Evolutionary conservation across 768 basidiomycete genomes (phyloP), one percentile per base, ranked within the genome.

Genomic region (Boletellus ananas): DNA sequence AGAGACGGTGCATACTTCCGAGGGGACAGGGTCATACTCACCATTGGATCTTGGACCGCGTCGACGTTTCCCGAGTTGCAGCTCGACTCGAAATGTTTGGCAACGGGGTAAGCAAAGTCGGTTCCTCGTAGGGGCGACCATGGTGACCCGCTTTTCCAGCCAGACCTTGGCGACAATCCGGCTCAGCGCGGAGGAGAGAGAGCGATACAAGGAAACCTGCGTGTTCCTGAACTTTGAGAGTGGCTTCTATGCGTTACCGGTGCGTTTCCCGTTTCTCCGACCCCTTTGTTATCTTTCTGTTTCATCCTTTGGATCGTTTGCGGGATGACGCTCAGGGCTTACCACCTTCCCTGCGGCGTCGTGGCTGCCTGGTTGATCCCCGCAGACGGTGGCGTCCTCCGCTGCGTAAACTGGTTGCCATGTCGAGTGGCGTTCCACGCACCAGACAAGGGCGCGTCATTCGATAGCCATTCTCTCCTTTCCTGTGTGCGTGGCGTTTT

Each of bases 211-310:
- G 38, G 65, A 74, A 6, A 76, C 75, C 49, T 86, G 87, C n/a
- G 80, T 93, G 27, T 72, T 89, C 33, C 63, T 94, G 52, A 80
- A 94, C 66, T 85, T 87, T 47, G 68, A 72, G 12, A 73, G 83
- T 35, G 90, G 86, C 3, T 88, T 88, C 62, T 95, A 95, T 69
- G 64, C 84, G 31, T 91, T 95, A 67, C 94, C 91, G 4, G 90
- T 90, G 62, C 57, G 80, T 59, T 23, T 34, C 6, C 9, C 11
- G 2, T 31, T 29, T 12, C 11, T 39, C 10, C 11, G 23, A 10
- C 4, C 16, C 20, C 21, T 42, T 17, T 20, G 17, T 34, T n/a
- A n/a, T n/a, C n/a, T n/a, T n/a, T n/a, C n/a, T n/a, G n/a, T n/a
- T n/a, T n/a, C n/a, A n/a, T n/a, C n/a, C n/a, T n/a, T n/a, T n/a